Evolutionary conservation across 495 filamentous ascomycete genomes (phyloP), one percentile per base, ranked within the genome.

Genomic region (Patellaria atrata): DNA sequence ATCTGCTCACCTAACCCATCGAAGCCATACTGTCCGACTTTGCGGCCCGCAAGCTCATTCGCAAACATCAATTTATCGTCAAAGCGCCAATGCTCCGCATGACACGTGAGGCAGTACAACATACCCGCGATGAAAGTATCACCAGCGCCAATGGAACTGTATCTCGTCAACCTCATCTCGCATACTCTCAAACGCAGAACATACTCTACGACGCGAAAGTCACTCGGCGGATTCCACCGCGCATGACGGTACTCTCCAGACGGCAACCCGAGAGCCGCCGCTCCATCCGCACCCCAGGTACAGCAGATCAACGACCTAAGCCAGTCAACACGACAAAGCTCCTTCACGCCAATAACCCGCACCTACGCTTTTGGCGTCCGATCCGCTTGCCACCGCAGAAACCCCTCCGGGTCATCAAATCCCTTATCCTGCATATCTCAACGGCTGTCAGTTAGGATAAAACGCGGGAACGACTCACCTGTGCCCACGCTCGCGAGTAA

Each of bases 111-210:
- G 13, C 62, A 65, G 50, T 73, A 81, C 26, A 82, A 52, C 52
- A 81, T 70, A 16, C 75, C 78, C 5, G 77, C 77, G 40, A 79
- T 71, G 44, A 83, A 82, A 1, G 77, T 81, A 48, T 83, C 77
- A 45, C 77, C 78, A 37, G 78, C 78, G 27, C 77, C 76, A 30
- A 80, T 65, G 7, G 75, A 65, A 45, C 75, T 81, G 15, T 27
- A 11, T 3, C 21, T 4, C 13, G 23, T 62, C 25, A 55, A 52
- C 27, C 2, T 19, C 11, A 17, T 7, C 2, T 18, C 20, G 8
- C 16, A 19, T 35, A 14, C 21, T 14, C n/a, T n/a, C n/a, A n/a
- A n/a, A n/a, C n/a, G n/a, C n/a, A 1, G 9, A 34, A 68, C 75
- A 58, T 67, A 80, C 75, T 82, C 77, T 19, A 78, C 60, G 10